Conservation (phyloP, 1,139 yeast genomes). For the Suhomyces bolitotheri region DNA sequence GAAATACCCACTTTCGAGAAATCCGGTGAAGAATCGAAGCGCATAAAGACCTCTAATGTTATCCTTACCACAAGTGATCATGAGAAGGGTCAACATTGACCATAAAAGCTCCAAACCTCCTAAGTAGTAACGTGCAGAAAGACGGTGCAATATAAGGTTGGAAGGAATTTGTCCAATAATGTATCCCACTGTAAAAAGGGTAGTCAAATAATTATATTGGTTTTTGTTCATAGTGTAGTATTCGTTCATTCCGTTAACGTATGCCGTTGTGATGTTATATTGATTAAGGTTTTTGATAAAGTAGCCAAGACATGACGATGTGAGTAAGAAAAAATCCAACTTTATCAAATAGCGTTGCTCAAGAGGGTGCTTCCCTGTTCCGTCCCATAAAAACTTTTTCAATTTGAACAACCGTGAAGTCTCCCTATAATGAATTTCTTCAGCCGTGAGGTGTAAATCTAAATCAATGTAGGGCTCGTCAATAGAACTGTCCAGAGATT, state of each 20-base stretch:
- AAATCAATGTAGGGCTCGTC: conserved; percentile 32
- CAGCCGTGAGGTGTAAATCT: conserved; percentile 29
- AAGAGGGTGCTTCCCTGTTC: conserved; percentile 44
- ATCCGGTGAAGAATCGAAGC: conserved; percentile 57
- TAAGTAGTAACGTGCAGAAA: conserved; percentile 54
- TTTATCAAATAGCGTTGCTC: conserved; percentile 23
- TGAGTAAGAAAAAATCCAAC: conserved; percentile 23
- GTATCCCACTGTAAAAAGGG: conserved; percentile 61
- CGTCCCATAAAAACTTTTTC: conserved; percentile 47
- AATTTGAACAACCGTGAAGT: conserved; percentile 28
- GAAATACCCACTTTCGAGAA: conserved; percentile 59
- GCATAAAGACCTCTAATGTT: conserved; percentile 51
- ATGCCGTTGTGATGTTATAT: conserved; percentile 51
- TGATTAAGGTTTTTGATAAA: conserved; percentile 42
- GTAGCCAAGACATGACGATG: conserved; percentile 25
- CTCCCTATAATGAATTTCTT: conserved; percentile 27
- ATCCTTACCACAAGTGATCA: conserved; percentile 43
- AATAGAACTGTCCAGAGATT: conserved; percentile 1
- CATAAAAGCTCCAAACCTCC: conserved; percentile 57
- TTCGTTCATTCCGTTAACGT: conserved; percentile 64
- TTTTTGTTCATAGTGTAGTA: conserved; percentile 51
- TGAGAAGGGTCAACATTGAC: conserved; percentile 55
- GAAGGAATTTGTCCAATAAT: conserved; percentile 62
- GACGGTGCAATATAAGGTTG: conserved; percentile 52
- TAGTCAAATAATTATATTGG: conserved; percentile 52